Conservation (phyloP, 1,284 basidiomycete genomes). For the Ceratobasidium sp. region DNA sequence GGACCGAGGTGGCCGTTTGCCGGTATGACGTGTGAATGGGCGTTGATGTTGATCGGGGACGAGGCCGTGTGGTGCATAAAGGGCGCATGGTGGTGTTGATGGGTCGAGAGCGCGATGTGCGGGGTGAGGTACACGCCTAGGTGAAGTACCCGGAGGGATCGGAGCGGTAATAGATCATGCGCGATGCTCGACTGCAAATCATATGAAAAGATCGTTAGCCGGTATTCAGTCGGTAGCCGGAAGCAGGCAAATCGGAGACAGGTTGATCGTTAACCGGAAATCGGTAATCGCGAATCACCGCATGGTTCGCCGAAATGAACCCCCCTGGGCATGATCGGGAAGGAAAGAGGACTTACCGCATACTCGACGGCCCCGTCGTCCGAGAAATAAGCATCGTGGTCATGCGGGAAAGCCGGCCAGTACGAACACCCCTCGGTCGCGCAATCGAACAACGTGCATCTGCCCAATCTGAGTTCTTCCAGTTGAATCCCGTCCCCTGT, state of each 20-base stretch:
- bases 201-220: too few species aligned
- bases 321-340: neutral
- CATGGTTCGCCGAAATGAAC: too few species aligned
- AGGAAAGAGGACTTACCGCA: conserved; percentile 11
- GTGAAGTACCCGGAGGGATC: conserved; percentile 22
- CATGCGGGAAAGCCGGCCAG: conserved; percentile 42
- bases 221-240: too few species aligned
- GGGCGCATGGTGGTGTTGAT: conserved; percentile 33
- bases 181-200: conserved; percentile 23
- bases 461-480: conserved; percentile 27
- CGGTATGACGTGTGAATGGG: neutral
- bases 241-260: too few species aligned
- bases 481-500: neutral
- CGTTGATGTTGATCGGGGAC: neutral
- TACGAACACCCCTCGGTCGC: conserved; percentile 40
- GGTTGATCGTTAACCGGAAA: conserved; percentile 6
- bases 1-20: neutral
- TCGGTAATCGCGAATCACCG: neutral
- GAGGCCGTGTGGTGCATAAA: neutral
- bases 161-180: conserved; percentile 37
- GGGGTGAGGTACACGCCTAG: conserved; percentile 41
- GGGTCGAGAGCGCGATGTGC: conserved; percentile 26
- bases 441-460: conserved; percentile 41
- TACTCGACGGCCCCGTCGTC: conserved; percentile 41
- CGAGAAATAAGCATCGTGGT: conserved; percentile 43